These are phyloP conservation scores for Citropsis articulata DNA, from an alignment of 345 rosid genomes.

Conservation along the genomic window DNA sequence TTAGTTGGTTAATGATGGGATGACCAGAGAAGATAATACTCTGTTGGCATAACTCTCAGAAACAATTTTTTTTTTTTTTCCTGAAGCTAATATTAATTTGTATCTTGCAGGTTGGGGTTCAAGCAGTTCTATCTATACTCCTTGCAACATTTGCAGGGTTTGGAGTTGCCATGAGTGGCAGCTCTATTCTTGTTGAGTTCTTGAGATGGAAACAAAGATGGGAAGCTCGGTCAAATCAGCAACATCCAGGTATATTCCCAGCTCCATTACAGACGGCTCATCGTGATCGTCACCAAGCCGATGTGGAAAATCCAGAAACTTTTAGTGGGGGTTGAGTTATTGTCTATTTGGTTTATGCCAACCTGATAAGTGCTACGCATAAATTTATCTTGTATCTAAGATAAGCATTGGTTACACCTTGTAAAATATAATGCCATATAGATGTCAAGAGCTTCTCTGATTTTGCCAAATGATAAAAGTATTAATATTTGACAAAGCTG, in stretches of 20 bases:
- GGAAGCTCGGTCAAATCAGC: constrained; percentile 31
- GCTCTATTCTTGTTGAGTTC: constrained; percentile 79
- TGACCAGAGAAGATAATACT: not conserved
- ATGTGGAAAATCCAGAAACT: constrained; percentile 20
- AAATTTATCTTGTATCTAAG: not conserved
- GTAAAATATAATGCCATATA: constrained; percentile 1
- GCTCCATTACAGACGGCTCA: constrained; percentile 15
- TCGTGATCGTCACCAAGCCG: constrained; percentile 8
- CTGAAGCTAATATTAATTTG: not conserved
- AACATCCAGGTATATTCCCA: constrained; percentile 31
- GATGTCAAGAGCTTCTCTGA: constrained; percentile 1
- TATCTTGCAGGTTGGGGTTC: constrained; percentile 48
- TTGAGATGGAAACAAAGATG: constrained; percentile 67
- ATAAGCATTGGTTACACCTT: not conserved
- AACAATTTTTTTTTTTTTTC: not conserved
- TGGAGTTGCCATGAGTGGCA: constrained; percentile 77
- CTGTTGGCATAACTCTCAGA: not conserved
- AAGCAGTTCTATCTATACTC: constrained; percentile 70
- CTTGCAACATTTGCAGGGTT: constrained; percentile 84
- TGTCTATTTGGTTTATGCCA: not conserved
- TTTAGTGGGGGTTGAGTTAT: constrained; percentile 6
- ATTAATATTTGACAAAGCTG: not conserved
- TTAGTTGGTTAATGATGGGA: not conserved
- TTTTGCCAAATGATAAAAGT: not conserved
- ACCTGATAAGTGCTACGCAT: not conserved